phyloP scores from a whole-genome alignment of 2,329 filamentous ascomycete species.

The Talaromyces sp. region DNA sequence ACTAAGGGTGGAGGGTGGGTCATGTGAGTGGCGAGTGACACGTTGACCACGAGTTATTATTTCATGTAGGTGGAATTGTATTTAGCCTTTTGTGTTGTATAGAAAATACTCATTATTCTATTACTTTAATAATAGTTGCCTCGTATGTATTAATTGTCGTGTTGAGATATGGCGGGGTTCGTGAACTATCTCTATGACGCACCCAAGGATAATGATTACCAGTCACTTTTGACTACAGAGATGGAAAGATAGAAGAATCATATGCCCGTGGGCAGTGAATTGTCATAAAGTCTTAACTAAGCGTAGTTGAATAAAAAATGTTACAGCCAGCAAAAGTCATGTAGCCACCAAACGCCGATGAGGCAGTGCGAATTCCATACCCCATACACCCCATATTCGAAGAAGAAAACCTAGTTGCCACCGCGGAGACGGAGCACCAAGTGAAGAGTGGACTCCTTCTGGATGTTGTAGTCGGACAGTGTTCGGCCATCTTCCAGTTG shows the following conservation, averaged over 20 bases:
- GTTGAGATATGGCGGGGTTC: too few species aligned
- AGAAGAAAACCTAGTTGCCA: constrained; percentile 33
- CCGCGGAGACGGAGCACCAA: constrained; percentile 59
- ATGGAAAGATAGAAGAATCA: constrained; percentile 4
- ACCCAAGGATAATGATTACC: neutral
- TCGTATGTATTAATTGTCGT: too few species aligned
- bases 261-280: constrained; percentile 22
- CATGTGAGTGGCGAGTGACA: constrained; percentile 11
- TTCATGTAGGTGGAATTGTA: neutral
- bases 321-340: neutral
- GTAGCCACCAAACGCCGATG: constrained; percentile 36
- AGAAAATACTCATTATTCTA: neutral
- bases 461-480: constrained; percentile 52
- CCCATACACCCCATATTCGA: constrained; percentile 13
- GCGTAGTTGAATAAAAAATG: constrained; percentile 6
- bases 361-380: constrained; percentile 21
- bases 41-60: neutral
- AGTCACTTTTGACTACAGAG: neutral
- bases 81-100: neutral
- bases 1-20: constrained; percentile 5
- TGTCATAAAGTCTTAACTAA: constrained; percentile 16
- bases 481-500: constrained; percentile 53
- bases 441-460: constrained; percentile 62
- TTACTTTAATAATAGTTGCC: neutral
- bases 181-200: too few species aligned